phyloP scores from a whole-genome alignment of 108 stramenopile species.

The Fragilaria radians region DNA sequence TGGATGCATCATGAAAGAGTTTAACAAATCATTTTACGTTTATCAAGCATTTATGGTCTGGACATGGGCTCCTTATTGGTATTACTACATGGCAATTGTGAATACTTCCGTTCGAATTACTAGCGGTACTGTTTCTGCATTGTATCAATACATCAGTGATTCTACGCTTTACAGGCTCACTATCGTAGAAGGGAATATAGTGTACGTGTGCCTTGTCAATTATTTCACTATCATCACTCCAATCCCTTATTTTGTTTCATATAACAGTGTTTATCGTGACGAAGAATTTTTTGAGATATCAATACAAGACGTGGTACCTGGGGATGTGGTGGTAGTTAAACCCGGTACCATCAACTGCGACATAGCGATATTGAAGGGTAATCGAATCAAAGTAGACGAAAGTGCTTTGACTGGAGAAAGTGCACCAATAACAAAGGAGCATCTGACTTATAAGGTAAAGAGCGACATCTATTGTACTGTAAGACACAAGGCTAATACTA shows the following conservation, averaged over 20 bases:
- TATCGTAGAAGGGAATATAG: constrained; percentile 29
- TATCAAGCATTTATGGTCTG: constrained; percentile 66
- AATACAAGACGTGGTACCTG: constrained; percentile 50
- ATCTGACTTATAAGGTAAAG: constrained; percentile 28
- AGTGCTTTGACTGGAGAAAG: constrained; percentile 61
- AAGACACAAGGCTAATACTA: constrained; percentile 38
- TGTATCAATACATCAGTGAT: constrained; percentile 42
- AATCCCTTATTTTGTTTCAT: not conserved
- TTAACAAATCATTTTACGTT: constrained; percentile 49
- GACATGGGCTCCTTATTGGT: constrained; percentile 43
- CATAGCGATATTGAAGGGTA: constrained; percentile 36
- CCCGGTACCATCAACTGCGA: constrained; percentile 52
- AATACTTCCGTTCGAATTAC: constrained; percentile 22
- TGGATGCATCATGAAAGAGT: constrained; percentile 31
- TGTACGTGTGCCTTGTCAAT: not conserved
- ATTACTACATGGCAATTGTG: constrained; percentile 57
- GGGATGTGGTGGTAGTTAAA: constrained; percentile 32
- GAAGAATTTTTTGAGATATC: constrained; percentile 21
- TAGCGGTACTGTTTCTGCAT: constrained; percentile 34
- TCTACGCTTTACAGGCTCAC: constrained; percentile 35
- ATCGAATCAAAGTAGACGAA: constrained; percentile 42
- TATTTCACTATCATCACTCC: not conserved
- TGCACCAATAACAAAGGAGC: constrained; percentile 42
- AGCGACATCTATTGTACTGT: constrained; percentile 18
- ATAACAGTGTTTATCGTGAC: constrained; percentile 33